Base-by-base conservation (phyloP, 768 basidiomycete species). In the Hypholoma sublateritium region DNA sequence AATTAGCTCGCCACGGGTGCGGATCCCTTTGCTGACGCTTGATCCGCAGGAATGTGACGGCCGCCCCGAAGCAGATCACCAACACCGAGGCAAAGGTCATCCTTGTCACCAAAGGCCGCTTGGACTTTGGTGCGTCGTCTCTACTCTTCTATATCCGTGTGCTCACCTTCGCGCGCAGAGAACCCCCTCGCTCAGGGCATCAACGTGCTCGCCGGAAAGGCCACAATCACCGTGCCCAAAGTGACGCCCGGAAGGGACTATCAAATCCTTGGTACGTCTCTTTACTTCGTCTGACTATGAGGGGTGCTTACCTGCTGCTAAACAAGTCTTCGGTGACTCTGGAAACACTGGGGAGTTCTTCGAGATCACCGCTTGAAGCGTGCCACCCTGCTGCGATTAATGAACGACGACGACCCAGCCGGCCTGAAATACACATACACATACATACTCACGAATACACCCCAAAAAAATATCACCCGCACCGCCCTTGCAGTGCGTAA, bases 271-370 rank as follows among this genome's bases (percentile, higher is more conserved):
- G 64, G 21, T 54, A 25, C 51, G 59, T 63, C 32, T 19, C n/a
- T 49, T 11, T 7, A 24, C 21, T 47, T 36, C 11, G 12, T 32
- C 28, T 32, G 28, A 6, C 5, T 6, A 12, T 28, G 21, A 6
- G 19, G 16, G 16, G 6, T 9, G 42, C 50, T 61, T n/a, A 58
- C 34, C 9, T 45, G 19, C 46, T 36, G 48, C 43, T 42, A 52
- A 32, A 32, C 19, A 55, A 82, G 82, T 84, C 44, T 75, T 82
- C 52, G 82, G 82, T 6, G 81, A 84, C 61, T 83, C 81, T 49
- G 82, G 82, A 32, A 78, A 83, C 62, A 76, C 69, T 50, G 77
- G 82, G 25, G 68, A 67, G 6, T 14, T 51, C 43, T 85, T 85
- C 62, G 72, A 72, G 12, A 84, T 85, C 56, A 66, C 62, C 16